Percentiles rank a stretch among this genome's conserved stretches.
These are phyloP conservation scores for Cercospora janseana DNA, from an alignment of 2,329 filamentous ascomycete species.

Conservation along the genomic window DNA sequence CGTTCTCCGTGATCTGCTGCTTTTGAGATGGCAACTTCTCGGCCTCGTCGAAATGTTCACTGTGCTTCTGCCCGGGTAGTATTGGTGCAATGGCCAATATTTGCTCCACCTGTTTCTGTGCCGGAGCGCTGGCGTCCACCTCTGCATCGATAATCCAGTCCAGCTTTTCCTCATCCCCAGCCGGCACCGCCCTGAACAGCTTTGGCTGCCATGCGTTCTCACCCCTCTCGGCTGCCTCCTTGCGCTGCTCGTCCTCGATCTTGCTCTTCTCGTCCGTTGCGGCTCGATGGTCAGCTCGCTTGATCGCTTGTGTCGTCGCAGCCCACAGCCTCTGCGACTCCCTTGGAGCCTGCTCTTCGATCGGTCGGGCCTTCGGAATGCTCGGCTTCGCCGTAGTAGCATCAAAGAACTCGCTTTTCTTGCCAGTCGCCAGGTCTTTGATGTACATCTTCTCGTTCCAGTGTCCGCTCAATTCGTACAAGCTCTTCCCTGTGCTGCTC, in stretches of 20 bases:
- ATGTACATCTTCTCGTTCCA: slow-evolving; percentile 97
- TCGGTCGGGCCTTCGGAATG: slow-evolving; percentile 68
- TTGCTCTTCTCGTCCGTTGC: slow-evolving; percentile 96
- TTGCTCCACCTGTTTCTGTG: slow-evolving; percentile 69
- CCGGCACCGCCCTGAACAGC: slow-evolving; percentile 72
- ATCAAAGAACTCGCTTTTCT: slow-evolving; percentile 87
- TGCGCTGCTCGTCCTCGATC: slow-evolving; percentile 87
- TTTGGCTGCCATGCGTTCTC: slow-evolving; percentile 85
- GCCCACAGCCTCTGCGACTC: slow-evolving; percentile 90
- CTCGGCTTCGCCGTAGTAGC: slow-evolving; percentile 75
- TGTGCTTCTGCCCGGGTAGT: slow-evolving; percentile 63
- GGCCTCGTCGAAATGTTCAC: slow-evolving; percentile 15
- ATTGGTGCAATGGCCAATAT: slow-evolving; percentile 85
- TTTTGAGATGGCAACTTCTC: slow-evolving; percentile 26
- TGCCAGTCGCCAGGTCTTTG: slow-evolving; percentile 78
- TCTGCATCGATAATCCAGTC: slow-evolving; percentile 93
- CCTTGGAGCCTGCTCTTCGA: slow-evolving; percentile 82
- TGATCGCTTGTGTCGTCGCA: slow-evolving; percentile 76
- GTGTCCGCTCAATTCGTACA: slow-evolving; percentile 88
- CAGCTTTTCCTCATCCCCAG: slow-evolving; percentile 69
- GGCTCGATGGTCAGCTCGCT: slow-evolving; percentile 77
- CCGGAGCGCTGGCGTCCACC: slow-evolving; percentile 65
- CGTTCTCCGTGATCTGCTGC: slow-evolving; percentile 2
- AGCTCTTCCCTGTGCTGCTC: slow-evolving; percentile 76
- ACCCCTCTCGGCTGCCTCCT: slow-evolving; percentile 76